phyloP scores from a whole-genome alignment of 176 grass and related monocot genomes.

The Cenchrus fungigraminus region DNA sequence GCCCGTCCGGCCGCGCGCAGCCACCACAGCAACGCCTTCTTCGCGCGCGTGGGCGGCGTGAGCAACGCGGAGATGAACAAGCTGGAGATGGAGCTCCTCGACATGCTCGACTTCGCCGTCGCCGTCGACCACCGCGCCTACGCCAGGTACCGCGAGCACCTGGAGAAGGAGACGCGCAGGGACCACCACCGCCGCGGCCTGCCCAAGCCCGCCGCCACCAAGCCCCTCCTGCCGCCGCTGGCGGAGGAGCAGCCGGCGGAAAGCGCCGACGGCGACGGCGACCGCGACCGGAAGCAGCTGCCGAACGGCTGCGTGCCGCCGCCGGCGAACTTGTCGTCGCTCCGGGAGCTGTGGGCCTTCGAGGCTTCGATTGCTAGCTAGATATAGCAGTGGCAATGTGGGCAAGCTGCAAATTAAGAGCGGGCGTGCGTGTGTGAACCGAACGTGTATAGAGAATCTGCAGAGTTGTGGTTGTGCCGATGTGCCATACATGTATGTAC shows the following conservation, averaged over 20 bases:
- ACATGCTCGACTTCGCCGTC: slow-evolving; percentile 69
- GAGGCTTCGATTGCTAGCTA: background rate
- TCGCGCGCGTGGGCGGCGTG: slow-evolving; percentile 88
- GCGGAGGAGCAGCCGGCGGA: too few relatives aligned
- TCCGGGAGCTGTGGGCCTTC: background rate
- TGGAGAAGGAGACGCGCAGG: slow-evolving; percentile 54
- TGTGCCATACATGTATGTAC: too few relatives aligned
- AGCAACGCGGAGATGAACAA: slow-evolving; percentile 88
- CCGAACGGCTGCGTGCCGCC: background rate
- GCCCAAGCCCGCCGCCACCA: background rate
- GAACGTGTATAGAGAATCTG: background rate
- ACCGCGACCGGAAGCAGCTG: background rate
- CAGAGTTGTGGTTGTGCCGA: background rate
- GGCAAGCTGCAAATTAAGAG: background rate
- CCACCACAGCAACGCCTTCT: slow-evolving; percentile 97
- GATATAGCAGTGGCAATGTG: background rate
- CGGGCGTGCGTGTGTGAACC: background rate
- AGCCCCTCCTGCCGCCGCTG: background rate
- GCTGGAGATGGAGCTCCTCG: slow-evolving; percentile 86
- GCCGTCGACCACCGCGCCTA: slow-evolving; percentile 56
- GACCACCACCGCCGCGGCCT: background rate
- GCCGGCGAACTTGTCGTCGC: background rate
- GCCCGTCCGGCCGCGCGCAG: slow-evolving; percentile 17
- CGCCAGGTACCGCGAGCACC: slow-evolving; percentile 64
- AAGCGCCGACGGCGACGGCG: background rate